Conservation (phyloP, 2,329 filamentous ascomycete genomes). For the Triangularia setosa region DNA sequence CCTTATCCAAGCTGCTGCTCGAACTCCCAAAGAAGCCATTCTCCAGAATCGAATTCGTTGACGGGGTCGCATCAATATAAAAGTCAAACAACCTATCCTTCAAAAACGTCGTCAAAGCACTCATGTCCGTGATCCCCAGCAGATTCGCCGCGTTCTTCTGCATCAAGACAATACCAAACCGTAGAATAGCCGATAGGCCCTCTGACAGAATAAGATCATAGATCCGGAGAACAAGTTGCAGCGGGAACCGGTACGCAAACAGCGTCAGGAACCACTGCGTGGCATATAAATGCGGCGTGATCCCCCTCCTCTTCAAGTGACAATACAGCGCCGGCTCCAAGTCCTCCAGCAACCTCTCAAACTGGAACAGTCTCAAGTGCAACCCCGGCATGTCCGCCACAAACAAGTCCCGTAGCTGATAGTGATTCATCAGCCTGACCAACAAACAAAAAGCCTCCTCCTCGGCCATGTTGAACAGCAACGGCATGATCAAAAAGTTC, state of each 20-base stretch:
- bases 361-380: slow-evolving; percentile 90
- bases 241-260: slow-evolving; percentile 96
- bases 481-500: slow-evolving; percentile 96
- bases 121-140: slow-evolving; percentile 86
- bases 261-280: slow-evolving; percentile 98
- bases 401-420: slow-evolving; percentile 87
- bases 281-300: slow-evolving; percentile 88
- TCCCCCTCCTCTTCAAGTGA: slow-evolving; percentile 81
- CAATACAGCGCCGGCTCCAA: slow-evolving; percentile 92
- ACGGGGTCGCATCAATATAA: slow-evolving; percentile 92
- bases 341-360: slow-evolving; percentile 90
- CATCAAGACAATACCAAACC: slow-evolving; percentile 94
- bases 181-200: slow-evolving; percentile 86
- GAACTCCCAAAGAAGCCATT: slow-evolving; percentile 96
- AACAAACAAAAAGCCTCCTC: slow-evolving; percentile 94
- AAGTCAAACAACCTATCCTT: slow-evolving; percentile 95
- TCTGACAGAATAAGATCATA: slow-evolving; percentile 95
- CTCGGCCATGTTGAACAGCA: slow-evolving; percentile 97
- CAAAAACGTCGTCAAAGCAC: slow-evolving; percentile 78
- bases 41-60: slow-evolving; percentile 87
- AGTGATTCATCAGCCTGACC: slow-evolving; percentile 94
- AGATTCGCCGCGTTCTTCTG: slow-evolving; percentile 81
- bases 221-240: slow-evolving; percentile 92
- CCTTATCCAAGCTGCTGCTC: slow-evolving; percentile 84
- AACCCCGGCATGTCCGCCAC: slow-evolving; percentile 94